phyloP scores from a whole-genome alignment of 106 monocot genomes.

The Alisma plantagoaquatica region DNA sequence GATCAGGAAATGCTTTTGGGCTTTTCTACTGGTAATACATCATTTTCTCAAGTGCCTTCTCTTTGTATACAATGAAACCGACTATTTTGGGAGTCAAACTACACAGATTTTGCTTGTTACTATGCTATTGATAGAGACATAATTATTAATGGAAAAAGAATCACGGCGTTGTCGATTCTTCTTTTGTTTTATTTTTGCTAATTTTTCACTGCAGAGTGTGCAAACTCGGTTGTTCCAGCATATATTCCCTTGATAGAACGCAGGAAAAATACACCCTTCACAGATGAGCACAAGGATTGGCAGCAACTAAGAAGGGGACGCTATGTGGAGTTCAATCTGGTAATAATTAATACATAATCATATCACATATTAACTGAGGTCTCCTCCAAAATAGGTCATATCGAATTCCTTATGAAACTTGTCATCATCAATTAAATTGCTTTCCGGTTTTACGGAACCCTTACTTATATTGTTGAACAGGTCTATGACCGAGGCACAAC shows the following conservation, averaged over 20 bases:
- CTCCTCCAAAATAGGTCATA: too few relatives aligned
- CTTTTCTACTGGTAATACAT: constrained; percentile 70
- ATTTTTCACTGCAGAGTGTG: constrained; percentile 58
- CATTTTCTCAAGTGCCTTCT: constrained; percentile 1
- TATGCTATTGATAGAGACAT: not conserved
- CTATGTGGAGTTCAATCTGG: constrained; percentile 98
- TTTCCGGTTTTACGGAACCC: not conserved
- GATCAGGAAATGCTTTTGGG: constrained; percentile 98
- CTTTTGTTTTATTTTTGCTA: not conserved
- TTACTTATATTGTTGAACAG: constrained; percentile 18
- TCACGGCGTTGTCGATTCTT: not conserved
- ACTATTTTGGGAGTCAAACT: too few relatives aligned
- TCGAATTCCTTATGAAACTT: not conserved
- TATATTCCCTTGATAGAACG: constrained; percentile 80
- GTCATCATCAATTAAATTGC: not conserved
- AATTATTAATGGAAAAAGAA: not conserved
- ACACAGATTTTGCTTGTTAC: too few relatives aligned
- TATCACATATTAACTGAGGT: too few relatives aligned
- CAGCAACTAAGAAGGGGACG: constrained; percentile 91
- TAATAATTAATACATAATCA: constrained; percentile 6
- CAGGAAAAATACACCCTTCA: constrained; percentile 72
- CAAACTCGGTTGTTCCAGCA: constrained; percentile 79
- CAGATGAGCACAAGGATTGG: constrained; percentile 81
- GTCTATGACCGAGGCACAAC: constrained; percentile 99
- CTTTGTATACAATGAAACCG: not conserved